Evolutionary conservation across 2,329 filamentous ascomycete genomes (phyloP).

Genomic region (Chrysosporium keratinophilum): DNA sequence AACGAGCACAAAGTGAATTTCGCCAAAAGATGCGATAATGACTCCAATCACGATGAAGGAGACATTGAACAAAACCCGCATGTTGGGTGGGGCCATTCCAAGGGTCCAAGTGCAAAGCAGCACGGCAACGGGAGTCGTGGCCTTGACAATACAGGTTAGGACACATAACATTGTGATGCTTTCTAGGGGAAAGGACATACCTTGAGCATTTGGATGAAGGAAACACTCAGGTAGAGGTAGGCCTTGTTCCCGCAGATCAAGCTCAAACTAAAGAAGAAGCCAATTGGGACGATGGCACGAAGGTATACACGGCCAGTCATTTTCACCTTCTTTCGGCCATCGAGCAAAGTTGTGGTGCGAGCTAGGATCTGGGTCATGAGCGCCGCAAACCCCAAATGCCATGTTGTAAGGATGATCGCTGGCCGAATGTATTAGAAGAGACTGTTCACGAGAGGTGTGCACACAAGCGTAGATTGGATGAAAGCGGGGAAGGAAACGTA

Average conservation of each 20-base stretch:
- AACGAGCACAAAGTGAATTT: constrained; percentile 71
- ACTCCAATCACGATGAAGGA: constrained; percentile 92
- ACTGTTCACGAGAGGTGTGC: not conserved
- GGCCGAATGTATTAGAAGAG: constrained; percentile 15
- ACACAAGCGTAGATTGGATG: constrained; percentile 14
- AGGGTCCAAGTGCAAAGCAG: constrained; percentile 81
- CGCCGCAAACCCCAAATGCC: constrained; percentile 87
- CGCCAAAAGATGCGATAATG: constrained; percentile 84
- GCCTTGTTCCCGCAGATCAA: constrained; percentile 94
- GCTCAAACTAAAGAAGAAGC: constrained; percentile 88
- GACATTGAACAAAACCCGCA: constrained; percentile 84
- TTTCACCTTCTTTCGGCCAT: constrained; percentile 90
- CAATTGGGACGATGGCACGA: constrained; percentile 86
- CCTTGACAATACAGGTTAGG: constrained; percentile 41
- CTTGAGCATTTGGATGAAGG: constrained; percentile 99
- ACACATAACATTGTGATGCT: constrained; percentile 12
- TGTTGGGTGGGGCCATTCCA: constrained; percentile 70
- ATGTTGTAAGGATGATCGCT: constrained; percentile 71
- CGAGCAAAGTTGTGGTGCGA: constrained; percentile 76
- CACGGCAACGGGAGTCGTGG: constrained; percentile 88
- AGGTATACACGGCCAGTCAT: constrained; percentile 94
- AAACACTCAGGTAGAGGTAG: constrained; percentile 88
- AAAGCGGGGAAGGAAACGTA: constrained; percentile 23
- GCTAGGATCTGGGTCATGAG: constrained; percentile 90
- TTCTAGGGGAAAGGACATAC: constrained; percentile 44